Evolutionary conservation across 768 basidiomycete genomes (phyloP), one percentile per base, ranked within the genome.

Genomic region (Mycena latifolia): DNA sequence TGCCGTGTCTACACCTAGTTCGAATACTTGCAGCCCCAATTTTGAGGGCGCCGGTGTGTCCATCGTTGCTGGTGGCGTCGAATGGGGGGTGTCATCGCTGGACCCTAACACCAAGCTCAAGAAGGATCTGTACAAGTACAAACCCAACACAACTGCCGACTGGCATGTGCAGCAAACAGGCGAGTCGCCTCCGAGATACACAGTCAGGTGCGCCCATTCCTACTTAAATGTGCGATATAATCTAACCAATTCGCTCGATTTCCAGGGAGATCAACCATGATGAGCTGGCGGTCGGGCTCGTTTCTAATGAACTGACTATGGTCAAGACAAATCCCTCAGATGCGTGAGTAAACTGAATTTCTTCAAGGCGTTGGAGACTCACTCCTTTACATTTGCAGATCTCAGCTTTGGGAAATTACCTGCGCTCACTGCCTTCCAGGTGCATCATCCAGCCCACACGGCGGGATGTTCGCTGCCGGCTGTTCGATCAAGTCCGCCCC

Each of bases 91-190:
- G 17, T 55, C 67, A 18, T 46, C 67, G 11, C 43, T 65, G 14
- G 58, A 48, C 14, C 58, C 63, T 0, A 63, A 63, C 39, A 69
- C 67, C 29, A 25, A 29, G 29, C 59, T 69, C 22, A 31, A 61
- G 53, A 51, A 29, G 9, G 46, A 53, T 20, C 20, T 45, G 24
- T 48, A 27, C n/a, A 37, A 25, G 1, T 48, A 57, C 41, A 63
- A 63, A 15, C 59, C 33, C 4, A 69, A 69, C 37, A 31, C 62
- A 24, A 65, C 63, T 20, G 59, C 67, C 41, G 27, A 69, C 18
- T 69, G 67, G 67, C 63, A 69, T 37, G 67, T 69, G 5, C 47
- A 69, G 28, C 67, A 69, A 25, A 69, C 57, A 8, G 67, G 67
- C 25, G n/a, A n/a, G n/a, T 61, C 62, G 33, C 47, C 57, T n/a